Conservation (phyloP, 495 filamentous ascomycete genomes). For the Lichina pygmaea region DNA sequence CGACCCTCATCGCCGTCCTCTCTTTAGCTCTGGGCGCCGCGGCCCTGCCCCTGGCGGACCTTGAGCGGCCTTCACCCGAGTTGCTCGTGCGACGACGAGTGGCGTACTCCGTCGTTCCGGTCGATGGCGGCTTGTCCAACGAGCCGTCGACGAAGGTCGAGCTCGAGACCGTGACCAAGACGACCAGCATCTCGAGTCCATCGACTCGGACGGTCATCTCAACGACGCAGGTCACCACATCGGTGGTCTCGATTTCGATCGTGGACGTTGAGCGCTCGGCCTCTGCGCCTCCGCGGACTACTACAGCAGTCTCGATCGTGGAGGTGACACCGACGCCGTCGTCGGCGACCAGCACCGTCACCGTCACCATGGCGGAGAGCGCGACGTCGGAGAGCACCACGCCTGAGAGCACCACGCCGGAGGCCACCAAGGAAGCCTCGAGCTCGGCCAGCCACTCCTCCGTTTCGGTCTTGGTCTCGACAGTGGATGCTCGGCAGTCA, state of each 20-base stretch:
- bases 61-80: neutral
- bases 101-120: slow-evolving; percentile 2
- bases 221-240: neutral
- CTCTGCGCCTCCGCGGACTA: neutral
- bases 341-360: neutral
- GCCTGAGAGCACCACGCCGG: too few relatives aligned
- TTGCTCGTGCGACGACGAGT: neutral
- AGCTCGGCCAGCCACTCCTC: too few relatives aligned
- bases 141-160: neutral
- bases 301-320: neutral
- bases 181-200: neutral
- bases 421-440: too few relatives aligned
- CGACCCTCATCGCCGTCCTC: neutral
- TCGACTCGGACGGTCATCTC: neutral
- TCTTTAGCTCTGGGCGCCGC: neutral
- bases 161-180: neutral
- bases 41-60: neutral
- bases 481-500: too few relatives aligned
- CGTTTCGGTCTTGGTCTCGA: too few relatives aligned
- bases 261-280: neutral
- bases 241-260: neutral
- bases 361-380: neutral
- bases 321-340: neutral
- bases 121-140: slow-evolving; percentile 2
- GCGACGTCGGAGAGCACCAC: too few relatives aligned